Evolutionary conservation across 192 early-diverging fungal genomes (phyloP).

Genomic region (Coemansia sp.): DNA sequence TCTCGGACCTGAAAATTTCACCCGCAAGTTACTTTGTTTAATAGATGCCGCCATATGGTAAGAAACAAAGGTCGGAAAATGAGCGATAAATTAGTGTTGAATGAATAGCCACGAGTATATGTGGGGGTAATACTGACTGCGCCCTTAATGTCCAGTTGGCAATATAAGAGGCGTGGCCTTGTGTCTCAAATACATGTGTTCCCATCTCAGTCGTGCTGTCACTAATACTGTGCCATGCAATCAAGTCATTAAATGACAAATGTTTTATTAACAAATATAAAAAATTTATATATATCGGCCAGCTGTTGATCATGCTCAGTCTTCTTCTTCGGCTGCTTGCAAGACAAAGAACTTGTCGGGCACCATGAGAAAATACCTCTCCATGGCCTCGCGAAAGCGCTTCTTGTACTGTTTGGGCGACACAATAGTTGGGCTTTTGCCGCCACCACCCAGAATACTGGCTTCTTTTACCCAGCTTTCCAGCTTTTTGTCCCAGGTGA

Average conservation of each 20-base stretch:
- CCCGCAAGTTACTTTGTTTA: background rate
- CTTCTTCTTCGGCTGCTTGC: conserved; percentile 22
- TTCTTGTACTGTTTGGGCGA: conserved; percentile 92
- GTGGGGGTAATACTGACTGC: background rate
- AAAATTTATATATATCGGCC: background rate
- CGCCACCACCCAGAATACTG: conserved; percentile 87
- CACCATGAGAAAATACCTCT: conserved; percentile 85
- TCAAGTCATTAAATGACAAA: background rate
- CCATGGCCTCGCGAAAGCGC: conserved; percentile 95
- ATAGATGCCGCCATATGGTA: background rate
- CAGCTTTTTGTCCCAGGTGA: conserved; percentile 99
- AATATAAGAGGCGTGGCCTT: background rate
- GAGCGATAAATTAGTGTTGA: background rate
- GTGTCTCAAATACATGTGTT: background rate
- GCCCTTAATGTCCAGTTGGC: background rate
- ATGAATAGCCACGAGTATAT: background rate
- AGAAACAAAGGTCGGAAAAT: background rate
- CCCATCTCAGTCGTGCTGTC: background rate
- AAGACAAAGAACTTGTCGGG: conserved; percentile 65
- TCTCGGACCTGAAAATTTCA: background rate
- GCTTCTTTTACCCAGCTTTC: conserved; percentile 99
- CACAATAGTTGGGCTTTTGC: conserved; percentile 93
- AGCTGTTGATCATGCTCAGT: background rate
- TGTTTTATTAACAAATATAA: background rate
- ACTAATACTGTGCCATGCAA: background rate